These are phyloP conservation scores for Hapsidospora chrysogenum DNA, from an alignment of 495 filamentous ascomycete species.

Conservation along the genomic window DNA sequence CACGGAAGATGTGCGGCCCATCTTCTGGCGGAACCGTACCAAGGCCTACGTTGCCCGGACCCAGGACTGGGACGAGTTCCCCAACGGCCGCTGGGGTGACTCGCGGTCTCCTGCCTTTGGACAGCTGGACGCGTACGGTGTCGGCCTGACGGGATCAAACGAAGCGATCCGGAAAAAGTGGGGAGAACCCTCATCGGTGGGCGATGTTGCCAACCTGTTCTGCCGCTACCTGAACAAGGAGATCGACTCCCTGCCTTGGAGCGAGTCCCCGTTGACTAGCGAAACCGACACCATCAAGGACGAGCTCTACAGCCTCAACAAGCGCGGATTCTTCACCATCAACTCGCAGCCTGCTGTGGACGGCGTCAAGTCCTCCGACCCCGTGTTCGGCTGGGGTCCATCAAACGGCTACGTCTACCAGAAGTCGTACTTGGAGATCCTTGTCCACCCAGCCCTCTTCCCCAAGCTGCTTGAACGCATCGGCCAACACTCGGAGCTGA, in stretches of 20 bases:
- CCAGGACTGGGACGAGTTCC: slow-evolving; percentile 98
- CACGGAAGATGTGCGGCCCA: slow-evolving; percentile 90
- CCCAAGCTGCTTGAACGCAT: slow-evolving; percentile 67
- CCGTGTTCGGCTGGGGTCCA: slow-evolving; percentile 87
- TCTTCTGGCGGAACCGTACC: slow-evolving; percentile 98
- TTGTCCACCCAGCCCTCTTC: slow-evolving; percentile 66
- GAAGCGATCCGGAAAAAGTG: slow-evolving; percentile 92
- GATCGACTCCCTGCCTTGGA: slow-evolving; percentile 81
- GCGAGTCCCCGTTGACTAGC: slow-evolving; percentile 65
- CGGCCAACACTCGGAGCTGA: slow-evolving; percentile 60
- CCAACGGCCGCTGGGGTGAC: slow-evolving; percentile 98
- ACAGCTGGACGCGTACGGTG: slow-evolving; percentile 88
- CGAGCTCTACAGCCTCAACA: slow-evolving; percentile 65
- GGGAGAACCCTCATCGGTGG: slow-evolving; percentile 66
- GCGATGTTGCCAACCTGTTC: slow-evolving; percentile 71
- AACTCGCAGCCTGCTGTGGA: slow-evolving; percentile 96
- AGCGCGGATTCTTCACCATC: slow-evolving; percentile 78
- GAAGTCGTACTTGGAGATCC: slow-evolving; percentile 89
- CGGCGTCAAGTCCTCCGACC: slow-evolving; percentile 76
- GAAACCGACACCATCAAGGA: slow-evolving; percentile 67
- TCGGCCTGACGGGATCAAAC: slow-evolving; percentile 91
- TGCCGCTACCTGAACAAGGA: slow-evolving; percentile 65
- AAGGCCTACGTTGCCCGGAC: slow-evolving; percentile 89
- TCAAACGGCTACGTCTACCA: slow-evolving; percentile 94
- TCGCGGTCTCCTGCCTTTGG: slow-evolving; percentile 93